Evolutionary conservation across 371 early-diverging fungal genomes (phyloP).

Genomic region (Phascolomyces articulosus): DNA sequence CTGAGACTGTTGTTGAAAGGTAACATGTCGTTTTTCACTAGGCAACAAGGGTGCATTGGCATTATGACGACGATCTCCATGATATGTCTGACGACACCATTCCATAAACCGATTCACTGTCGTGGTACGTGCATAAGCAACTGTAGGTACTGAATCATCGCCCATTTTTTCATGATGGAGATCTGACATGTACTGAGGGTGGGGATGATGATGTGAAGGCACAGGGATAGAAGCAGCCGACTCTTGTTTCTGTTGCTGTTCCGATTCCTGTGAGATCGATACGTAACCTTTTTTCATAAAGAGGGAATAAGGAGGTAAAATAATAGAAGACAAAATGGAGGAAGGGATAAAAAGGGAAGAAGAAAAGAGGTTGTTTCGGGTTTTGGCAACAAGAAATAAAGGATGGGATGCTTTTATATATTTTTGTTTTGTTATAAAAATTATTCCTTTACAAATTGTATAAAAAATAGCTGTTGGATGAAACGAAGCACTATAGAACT

Average conservation of each 20-base stretch:
- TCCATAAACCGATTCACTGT: neutral
- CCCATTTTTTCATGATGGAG: conserved; percentile 1
- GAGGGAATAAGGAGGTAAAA: neutral
- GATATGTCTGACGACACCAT: conserved; percentile 9
- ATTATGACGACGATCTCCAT: neutral
- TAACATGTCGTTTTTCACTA: neutral
- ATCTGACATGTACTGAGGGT: conserved; percentile 15
- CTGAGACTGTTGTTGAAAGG: neutral
- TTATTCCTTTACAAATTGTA: no score
- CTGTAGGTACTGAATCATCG: neutral
- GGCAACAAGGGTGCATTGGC: conserved; percentile 9
- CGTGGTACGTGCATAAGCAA: neutral
- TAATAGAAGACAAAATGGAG: neutral
- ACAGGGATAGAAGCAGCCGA: neutral
- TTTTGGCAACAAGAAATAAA: neutral
- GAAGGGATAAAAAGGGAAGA: neutral
- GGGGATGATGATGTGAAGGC: neutral
- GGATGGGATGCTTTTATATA: neutral
- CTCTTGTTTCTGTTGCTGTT: neutral
- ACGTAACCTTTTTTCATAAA: conserved; percentile 16
- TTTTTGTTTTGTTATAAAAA: no score
- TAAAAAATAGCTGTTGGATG: no score
- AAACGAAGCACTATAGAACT: neutral
- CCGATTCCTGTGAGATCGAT: conserved; percentile 9
- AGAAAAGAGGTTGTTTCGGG: neutral